Base-by-base conservation (phyloP, 495 filamentous ascomycete genomes). In the Penicillium canariense region DNA sequence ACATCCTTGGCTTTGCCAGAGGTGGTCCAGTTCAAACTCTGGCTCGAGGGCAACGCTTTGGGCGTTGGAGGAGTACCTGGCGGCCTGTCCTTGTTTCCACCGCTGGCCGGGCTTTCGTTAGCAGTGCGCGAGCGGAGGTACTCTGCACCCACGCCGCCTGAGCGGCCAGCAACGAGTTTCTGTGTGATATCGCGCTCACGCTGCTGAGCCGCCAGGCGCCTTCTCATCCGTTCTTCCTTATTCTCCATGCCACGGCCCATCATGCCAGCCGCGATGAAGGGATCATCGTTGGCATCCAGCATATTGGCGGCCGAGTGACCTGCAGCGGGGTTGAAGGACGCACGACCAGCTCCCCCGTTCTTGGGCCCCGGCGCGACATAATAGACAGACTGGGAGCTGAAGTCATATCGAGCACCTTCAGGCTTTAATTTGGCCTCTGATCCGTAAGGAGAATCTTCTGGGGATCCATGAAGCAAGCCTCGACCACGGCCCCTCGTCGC, bases 131-230 rank as follows among this genome's bases (percentile, higher is more conserved):
- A 67, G n/a, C 79, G 75, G 70, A 94, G 82, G 72, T 96, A 96
- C 48, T 94, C 87, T 38, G 81, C 83, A 3, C 89, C 91, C 0
- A 87, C 78, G 11, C 86, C 86, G 46, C 78, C 82, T 1, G 87
- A 87, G 2, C 79, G 76, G 4, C 77, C 76, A 17, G 69, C 54
- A 23, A 77, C 78, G 7, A 98, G 79, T 54, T 81, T 85, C 60
- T 83, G 81, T 22, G 86, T 86, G 44, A 97, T 84, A 42, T 96
- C 88, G 7, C 84, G 78, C 68, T 98, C 94, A 54, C 84, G 87
- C 63, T 96, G 85, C 48, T 86, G 79, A 18, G 83, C 84, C 10
- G 79, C 85, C 2, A 93, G 77, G 5, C 85, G 81, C 38, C 86
- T 81, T 39, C 86, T 84, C 52, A 89, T 68, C 7, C 79, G 78